Base-by-base conservation (phyloP, 1,284 basidiomycete species). In the Tranzscheliella williamsii region DNA sequence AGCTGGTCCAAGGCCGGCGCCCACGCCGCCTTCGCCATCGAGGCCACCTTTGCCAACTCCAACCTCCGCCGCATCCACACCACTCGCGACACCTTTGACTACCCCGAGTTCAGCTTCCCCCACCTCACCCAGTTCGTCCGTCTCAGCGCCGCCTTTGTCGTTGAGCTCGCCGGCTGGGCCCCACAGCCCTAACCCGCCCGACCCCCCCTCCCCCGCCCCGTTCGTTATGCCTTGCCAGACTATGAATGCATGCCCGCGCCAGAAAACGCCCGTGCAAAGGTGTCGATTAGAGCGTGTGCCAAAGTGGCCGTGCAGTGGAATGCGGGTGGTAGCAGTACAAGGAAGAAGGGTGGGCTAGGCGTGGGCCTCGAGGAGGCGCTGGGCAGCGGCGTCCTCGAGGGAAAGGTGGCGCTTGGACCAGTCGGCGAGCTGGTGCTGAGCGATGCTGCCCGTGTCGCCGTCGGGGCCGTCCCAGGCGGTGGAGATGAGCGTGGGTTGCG, bases 401-500 rank as follows among this genome's bases (percentile, higher is more conserved):
- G 42, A 39, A 53, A 63, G 56, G 31, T 63, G 47, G 39, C 68
- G 51, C 31, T 64, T 64, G 6, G 29, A 37, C 44, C 51, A 51
- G 35, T 64, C 55, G 0, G 62, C 55, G 12, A 65, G 24, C 24
- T 65, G 55, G 42, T 65, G 62, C 34, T 65, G 60, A 18, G 62
- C 62, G n/a, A 65, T 65, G 31, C 72, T 67, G 9, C 76, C 67
- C 4, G 48, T 31, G 15, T 67, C 48, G 13, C 69, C 63, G 34
- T 70, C 57, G 22, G 57, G 32, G 21, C 82, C 83, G 39, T 89
- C 86, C 92, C 93, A 96, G 5, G 86, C 90, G 3, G 90, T 90
- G 52, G 87, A 91, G 85, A 97, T 88, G 44, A 98, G 77, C 17
- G 88, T 86, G 16, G 93, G 91, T 82, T 93, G 87, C 83, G 80